A percentile compares a stretch with the other conserved stretches of the same genome.
Evolutionary conservation across 306 rosid species (phyloP).

Genomic region (Gastrolobium bilobum): DNA sequence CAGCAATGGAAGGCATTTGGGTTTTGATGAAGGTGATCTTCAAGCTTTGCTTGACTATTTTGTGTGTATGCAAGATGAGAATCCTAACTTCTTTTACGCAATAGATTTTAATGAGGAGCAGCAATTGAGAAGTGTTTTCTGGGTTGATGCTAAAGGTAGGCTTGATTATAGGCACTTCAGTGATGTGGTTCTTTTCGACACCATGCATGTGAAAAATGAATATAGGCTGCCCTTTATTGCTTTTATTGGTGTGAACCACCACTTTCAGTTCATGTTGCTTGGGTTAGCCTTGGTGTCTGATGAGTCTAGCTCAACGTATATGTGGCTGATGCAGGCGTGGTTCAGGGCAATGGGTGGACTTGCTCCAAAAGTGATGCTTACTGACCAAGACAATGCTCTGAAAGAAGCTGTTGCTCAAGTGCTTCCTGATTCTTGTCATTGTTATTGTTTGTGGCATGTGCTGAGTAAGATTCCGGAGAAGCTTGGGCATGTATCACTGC

Average conservation of each 20-base stretch:
- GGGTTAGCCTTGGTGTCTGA: conserved; percentile 81
- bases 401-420: conserved; percentile 63
- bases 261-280: conserved; percentile 75
- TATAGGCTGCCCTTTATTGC: conserved; percentile 74
- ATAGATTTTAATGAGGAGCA: conserved; percentile 72
- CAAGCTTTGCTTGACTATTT: conserved; percentile 65
- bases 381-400: conserved; percentile 66
- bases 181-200: conserved; percentile 78
- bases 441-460: conserved; percentile 78
- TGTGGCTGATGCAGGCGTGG: conserved; percentile 77
- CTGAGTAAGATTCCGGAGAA: conserved; percentile 74
- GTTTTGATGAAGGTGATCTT: conserved; percentile 66
- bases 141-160: conserved; percentile 87
- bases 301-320: conserved; percentile 60
- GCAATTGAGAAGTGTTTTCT: conserved; percentile 65
- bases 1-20: conserved; percentile 38
- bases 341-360: conserved; percentile 76
- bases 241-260: conserved; percentile 85
- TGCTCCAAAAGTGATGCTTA: conserved; percentile 73
- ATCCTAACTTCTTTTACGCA: conserved; percentile 73
- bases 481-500: conserved; percentile 59
- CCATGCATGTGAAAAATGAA: conserved; percentile 69
- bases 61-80: conserved; percentile 66
- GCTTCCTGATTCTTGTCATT: conserved; percentile 65
- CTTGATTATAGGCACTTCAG: conserved; percentile 70